A percentile compares a stretch with the other conserved stretches of the same genome.
These are phyloP conservation scores for Ophiocordyceps polyrhachis-furcata DNA, from an alignment of 2,329 filamentous ascomycete species.

Conservation along the genomic window DNA sequence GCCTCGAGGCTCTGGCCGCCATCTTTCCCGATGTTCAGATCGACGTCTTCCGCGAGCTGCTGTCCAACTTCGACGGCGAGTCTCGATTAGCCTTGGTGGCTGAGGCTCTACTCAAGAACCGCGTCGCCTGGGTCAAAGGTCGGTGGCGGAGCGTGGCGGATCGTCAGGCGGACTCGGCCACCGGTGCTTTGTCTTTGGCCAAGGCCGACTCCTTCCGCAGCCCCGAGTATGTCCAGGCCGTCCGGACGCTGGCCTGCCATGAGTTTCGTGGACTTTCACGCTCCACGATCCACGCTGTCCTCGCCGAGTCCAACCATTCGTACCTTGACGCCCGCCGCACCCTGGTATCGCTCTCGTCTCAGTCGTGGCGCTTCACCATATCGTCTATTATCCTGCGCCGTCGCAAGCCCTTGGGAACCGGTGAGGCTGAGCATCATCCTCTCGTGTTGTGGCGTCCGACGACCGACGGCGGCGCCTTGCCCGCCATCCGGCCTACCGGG, in stretches of 20 bases:
- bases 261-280: constrained; percentile 61
- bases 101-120: constrained; percentile 56
- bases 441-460: constrained; percentile 42
- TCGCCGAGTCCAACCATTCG: constrained; percentile 65
- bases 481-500: constrained; percentile 46
- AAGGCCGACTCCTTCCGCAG: constrained; percentile 49
- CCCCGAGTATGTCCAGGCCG: constrained; percentile 47
- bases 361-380: constrained; percentile 61
- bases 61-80: constrained; percentile 54
- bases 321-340: constrained; percentile 55
- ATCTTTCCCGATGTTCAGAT: constrained; percentile 68
- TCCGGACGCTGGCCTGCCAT: constrained; percentile 45
- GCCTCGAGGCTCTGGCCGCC: constrained; percentile 47
- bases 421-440: constrained; percentile 40
- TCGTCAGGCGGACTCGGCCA: constrained; percentile 11
- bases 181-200: constrained; percentile 13
- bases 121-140: constrained; percentile 50
- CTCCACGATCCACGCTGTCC: constrained; percentile 57
- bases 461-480: constrained; percentile 35
- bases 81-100: constrained; percentile 61
- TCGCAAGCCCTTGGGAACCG: constrained; percentile 34
- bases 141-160: constrained; percentile 34
- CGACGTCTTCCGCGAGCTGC: constrained; percentile 69
- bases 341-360: constrained; percentile 47
- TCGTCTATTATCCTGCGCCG: constrained; percentile 52